Evolutionary conservation across 2,329 filamentous ascomycete species (phyloP).

Genomic region (Mycocentrospora acerina): DNA sequence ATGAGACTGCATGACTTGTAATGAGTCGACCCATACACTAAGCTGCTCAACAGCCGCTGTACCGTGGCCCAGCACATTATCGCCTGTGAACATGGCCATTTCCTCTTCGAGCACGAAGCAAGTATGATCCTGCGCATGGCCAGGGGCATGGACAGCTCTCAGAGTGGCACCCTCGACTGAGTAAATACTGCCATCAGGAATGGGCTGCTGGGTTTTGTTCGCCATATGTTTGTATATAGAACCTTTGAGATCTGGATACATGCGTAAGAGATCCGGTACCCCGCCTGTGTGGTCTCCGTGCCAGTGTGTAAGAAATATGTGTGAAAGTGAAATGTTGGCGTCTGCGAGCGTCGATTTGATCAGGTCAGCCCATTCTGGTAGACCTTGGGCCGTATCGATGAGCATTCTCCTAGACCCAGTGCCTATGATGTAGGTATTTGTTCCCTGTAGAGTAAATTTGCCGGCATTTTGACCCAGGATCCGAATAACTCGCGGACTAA

Average conservation of each 20-base stretch:
- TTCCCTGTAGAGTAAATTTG: constrained; percentile 53
- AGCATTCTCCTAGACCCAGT: constrained; percentile 70
- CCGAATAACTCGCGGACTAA: constrained; percentile 47
- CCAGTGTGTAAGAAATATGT: constrained; percentile 49
- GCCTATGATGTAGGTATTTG: constrained; percentile 89
- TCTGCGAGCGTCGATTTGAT: constrained; percentile 37
- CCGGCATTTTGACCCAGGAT: constrained; percentile 50
- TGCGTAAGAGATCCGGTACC: constrained; percentile 41
- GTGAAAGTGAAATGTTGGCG: constrained; percentile 38
- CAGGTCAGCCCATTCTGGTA: constrained; percentile 37
- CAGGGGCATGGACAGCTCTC: constrained; percentile 11
- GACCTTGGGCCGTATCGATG: constrained; percentile 66
- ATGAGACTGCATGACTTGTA: constrained; percentile 36
- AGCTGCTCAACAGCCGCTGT: constrained; percentile 44
- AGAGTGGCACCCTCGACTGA: constrained; percentile 42
- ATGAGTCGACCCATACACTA: constrained; percentile 36
- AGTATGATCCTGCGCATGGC: constrained; percentile 35
- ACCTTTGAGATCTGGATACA: constrained; percentile 27
- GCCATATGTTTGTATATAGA: constrained; percentile 44
- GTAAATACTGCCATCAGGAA: constrained; percentile 42
- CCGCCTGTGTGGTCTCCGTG: constrained; percentile 49
- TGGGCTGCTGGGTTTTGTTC: constrained; percentile 30
- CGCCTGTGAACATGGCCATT: constrained; percentile 40
- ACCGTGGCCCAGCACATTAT: constrained; percentile 43
- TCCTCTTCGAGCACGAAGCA: constrained; percentile 39